Conservation (phyloP, 2,329 filamentous ascomycete species). For the Diaporthe nobilis region DNA sequence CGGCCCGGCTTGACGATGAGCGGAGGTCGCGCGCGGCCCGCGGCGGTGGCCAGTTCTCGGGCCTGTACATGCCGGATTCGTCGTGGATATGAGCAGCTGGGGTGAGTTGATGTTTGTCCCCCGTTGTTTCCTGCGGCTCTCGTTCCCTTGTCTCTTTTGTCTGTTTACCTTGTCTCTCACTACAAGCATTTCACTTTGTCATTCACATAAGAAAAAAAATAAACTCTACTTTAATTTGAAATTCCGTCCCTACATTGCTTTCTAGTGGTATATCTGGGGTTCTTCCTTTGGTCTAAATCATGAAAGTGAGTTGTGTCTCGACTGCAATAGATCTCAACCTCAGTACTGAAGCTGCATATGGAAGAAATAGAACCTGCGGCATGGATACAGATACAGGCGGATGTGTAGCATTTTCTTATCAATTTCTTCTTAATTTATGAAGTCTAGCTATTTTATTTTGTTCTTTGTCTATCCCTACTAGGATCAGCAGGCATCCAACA, state of each 20-base stretch:
- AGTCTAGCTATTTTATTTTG: background rate
- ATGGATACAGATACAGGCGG: background rate
- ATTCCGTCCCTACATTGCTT: background rate
- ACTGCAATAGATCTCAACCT: background rate
- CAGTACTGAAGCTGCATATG: background rate
- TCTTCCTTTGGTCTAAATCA: too few relatives aligned
- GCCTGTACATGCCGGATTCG: background rate
- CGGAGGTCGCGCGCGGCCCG: background rate
- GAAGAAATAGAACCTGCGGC: background rate
- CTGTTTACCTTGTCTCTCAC: background rate
- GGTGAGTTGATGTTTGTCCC: background rate
- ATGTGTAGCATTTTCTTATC: background rate
- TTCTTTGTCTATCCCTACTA: background rate
- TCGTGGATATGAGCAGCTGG: background rate
- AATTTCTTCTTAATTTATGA: background rate
- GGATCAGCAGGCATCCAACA: background rate
- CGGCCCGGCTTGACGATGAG: background rate
- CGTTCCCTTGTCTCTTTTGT: background rate
- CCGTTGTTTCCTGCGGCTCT: background rate
- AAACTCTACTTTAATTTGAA: background rate
- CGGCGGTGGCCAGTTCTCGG: background rate
- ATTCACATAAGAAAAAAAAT: background rate
- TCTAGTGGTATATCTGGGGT: background rate
- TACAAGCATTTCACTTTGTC: background rate
- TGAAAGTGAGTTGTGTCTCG: background rate